phyloP scores from a whole-genome alignment of 805 yeast species.

The Spencermartinsiella europaea region DNA sequence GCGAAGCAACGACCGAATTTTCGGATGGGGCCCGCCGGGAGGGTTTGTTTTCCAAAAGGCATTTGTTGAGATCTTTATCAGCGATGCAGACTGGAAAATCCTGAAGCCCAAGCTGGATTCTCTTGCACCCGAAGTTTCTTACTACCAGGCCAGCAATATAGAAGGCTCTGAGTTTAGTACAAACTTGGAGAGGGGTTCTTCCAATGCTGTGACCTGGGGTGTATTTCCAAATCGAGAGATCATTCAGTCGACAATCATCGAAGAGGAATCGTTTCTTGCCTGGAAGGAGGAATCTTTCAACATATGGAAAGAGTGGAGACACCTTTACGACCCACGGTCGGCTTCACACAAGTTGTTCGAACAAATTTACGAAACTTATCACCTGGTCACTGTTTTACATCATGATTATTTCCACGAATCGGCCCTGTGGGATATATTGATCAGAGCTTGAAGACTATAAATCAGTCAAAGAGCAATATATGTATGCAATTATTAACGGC shows the following conservation, averaged over 20 bases:
- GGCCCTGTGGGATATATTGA: conserved; percentile 64
- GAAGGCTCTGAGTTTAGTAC: conserved; percentile 48
- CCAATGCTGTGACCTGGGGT: conserved; percentile 96
- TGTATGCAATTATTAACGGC: not conserved
- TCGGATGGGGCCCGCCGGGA: conserved; percentile 96
- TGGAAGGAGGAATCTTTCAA: conserved; percentile 96
- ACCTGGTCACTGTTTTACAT: conserved; percentile 78
- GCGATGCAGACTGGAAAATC: conserved; percentile 62
- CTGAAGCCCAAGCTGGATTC: conserved; percentile 49
- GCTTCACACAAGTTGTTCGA: conserved; percentile 58
- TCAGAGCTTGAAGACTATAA: not conserved
- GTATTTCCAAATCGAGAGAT: conserved; percentile 88
- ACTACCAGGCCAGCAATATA: conserved; percentile 45
- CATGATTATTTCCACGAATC: conserved; percentile 72
- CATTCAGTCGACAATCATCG: conserved; percentile 87
- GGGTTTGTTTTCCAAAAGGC: conserved; percentile 92
- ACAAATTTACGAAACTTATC: conserved; percentile 55
- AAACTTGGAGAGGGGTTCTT: conserved; percentile 48
- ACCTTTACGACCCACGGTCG: conserved; percentile 55
- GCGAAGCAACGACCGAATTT: conserved; percentile 72
- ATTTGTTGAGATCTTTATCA: conserved; percentile 84
- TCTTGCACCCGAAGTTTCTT: conserved; percentile 50
- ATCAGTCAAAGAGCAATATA: too few species aligned
- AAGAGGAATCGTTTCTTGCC: conserved; percentile 85
- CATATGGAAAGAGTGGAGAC: conserved; percentile 90